phyloP scores from a whole-genome alignment of 768 basidiomycete genomes.

The Xerocomellus amylosporus region DNA sequence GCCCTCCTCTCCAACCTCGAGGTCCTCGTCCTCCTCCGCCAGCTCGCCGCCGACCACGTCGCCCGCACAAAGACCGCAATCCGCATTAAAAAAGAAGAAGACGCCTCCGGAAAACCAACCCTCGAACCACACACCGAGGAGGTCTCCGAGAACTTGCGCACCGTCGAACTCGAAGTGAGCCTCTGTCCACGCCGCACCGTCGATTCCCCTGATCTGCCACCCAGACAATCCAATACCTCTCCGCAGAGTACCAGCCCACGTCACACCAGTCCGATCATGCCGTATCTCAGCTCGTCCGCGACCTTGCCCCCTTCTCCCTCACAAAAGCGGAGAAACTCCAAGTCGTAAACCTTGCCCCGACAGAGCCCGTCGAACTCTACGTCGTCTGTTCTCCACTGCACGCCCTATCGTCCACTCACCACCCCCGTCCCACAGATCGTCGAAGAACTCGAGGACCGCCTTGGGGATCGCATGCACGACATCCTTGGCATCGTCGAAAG shows the following conservation, averaged over 20 bases:
- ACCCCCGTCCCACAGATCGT: slow-evolving; percentile 60
- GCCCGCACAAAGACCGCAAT: slow-evolving; percentile 66
- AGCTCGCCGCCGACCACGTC: slow-evolving; percentile 73
- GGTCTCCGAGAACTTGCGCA: slow-evolving; percentile 76
- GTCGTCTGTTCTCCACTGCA: slow-evolving; percentile 54
- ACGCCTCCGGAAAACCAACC: slow-evolving; percentile 38
- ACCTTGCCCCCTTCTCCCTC: slow-evolving; percentile 64
- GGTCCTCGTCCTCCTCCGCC: slow-evolving; percentile 72
- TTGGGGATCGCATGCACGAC: slow-evolving; percentile 66
- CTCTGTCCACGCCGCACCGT: not conserved
- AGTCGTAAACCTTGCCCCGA: slow-evolving; percentile 86
- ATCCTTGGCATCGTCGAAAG: slow-evolving; percentile 57
- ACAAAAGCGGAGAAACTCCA: slow-evolving; percentile 93
- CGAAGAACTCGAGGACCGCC: slow-evolving; percentile 85
- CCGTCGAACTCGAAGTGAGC: slow-evolving; percentile 71
- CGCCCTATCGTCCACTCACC: not conserved
- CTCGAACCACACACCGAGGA: slow-evolving; percentile 46
- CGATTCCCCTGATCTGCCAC: not conserved
- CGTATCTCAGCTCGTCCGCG: slow-evolving; percentile 63
- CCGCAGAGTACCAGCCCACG: slow-evolving; percentile 70
- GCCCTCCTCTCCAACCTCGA: slow-evolving; percentile 90
- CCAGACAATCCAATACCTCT: slow-evolving; percentile 84
- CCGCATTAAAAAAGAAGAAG: slow-evolving; percentile 77
- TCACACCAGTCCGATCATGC: slow-evolving; percentile 59
- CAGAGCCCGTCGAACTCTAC: slow-evolving; percentile 80